phyloP scores from a whole-genome alignment of 345 rosid species.

The Cardamine chenopodiifolia region DNA sequence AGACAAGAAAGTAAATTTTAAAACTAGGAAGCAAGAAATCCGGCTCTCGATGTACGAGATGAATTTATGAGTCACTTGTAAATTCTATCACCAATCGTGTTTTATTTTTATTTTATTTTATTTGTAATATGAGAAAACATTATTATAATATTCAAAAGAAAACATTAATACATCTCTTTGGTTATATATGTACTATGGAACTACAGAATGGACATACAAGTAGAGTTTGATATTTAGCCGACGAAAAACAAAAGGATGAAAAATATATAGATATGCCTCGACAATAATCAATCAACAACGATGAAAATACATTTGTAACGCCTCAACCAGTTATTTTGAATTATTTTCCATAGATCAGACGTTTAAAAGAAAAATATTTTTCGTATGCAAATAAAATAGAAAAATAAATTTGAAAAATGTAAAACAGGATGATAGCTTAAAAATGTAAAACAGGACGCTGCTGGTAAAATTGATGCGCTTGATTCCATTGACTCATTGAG shows the following conservation, averaged over 20 bases:
- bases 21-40: background rate
- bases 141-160: background rate
- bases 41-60: background rate
- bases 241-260: background rate
- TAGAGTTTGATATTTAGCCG: background rate
- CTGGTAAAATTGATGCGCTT: constrained; percentile 12
- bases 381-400: background rate
- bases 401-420: background rate
- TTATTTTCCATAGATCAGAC: background rate
- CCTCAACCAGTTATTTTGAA: background rate
- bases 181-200: background rate
- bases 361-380: background rate
- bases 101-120: too few species aligned
- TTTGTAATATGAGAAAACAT: background rate
- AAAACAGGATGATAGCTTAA: background rate
- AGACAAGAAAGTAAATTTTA: background rate
- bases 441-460: background rate
- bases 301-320: background rate
- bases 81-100: background rate
- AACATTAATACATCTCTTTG: background rate
- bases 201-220: constrained; percentile 6
- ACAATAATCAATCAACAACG: background rate
- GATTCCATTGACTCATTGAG: constrained; percentile 21
- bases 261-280: background rate
- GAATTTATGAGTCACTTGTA: background rate